These are phyloP conservation scores for Neonectria neomacrospora DNA, from an alignment of 2,329 filamentous ascomycete species.

Conservation along the genomic window DNA sequence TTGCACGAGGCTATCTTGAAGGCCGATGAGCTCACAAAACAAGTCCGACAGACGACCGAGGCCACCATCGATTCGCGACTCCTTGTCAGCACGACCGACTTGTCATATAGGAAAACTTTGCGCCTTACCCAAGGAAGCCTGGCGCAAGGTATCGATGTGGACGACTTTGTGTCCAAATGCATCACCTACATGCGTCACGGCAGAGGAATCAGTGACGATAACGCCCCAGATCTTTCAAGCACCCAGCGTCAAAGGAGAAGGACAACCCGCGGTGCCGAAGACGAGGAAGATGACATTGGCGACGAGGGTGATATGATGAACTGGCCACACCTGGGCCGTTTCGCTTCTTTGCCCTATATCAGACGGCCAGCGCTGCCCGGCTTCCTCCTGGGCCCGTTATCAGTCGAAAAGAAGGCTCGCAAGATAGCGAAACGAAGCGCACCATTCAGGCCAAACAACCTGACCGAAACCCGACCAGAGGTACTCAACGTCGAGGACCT, in stretches of 20 bases:
- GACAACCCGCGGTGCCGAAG: slow-evolving; percentile 53
- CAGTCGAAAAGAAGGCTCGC: slow-evolving; percentile 85
- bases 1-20: slow-evolving; percentile 73
- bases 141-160: slow-evolving; percentile 82
- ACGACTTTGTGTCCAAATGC: slow-evolving; percentile 92
- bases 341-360: slow-evolving; percentile 79
- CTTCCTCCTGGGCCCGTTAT: slow-evolving; percentile 89
- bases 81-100: slow-evolving; percentile 81
- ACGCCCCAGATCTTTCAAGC: slow-evolving; percentile 61
- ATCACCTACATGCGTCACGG: slow-evolving; percentile 86
- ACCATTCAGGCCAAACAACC: slow-evolving; percentile 73
- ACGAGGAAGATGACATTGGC: slow-evolving; percentile 69
- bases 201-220: slow-evolving; percentile 63
- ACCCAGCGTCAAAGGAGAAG: slow-evolving; percentile 60
- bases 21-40: slow-evolving; percentile 72
- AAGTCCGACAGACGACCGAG: slow-evolving; percentile 88
- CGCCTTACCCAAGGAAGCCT: slow-evolving; percentile 78
- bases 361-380: slow-evolving; percentile 80
- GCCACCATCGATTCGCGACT: slow-evolving; percentile 91
- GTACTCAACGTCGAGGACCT: slow-evolving; percentile 81
- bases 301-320: slow-evolving; percentile 82
- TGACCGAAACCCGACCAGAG: slow-evolving; percentile 79
- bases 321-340: slow-evolving; percentile 85
- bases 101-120: slow-evolving; percentile 81
- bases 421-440: slow-evolving; percentile 77